These are phyloP conservation scores for Rutidosis leptorrhynchoides DNA, from an alignment of 129 eudicot species.

Conservation along the genomic window DNA sequence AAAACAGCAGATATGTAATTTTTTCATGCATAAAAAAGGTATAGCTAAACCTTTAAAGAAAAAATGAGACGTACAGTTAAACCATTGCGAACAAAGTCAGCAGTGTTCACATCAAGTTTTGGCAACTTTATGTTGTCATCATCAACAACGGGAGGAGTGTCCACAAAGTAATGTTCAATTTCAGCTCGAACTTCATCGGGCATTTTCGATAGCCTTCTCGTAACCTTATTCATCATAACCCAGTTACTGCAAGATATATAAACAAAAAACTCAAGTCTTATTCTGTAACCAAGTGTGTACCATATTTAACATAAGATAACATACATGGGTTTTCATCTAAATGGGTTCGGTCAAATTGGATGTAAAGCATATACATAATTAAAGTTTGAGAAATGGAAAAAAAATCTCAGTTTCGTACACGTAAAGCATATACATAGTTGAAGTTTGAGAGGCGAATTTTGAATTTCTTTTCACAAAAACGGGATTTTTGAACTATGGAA, in stretches of 20 bases:
- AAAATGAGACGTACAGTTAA: conserved; percentile 60
- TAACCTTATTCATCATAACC: conserved; percentile 97
- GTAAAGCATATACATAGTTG: neutral
- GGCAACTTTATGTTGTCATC: conserved; percentile 78
- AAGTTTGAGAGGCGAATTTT: neutral
- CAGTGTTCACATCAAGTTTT: conserved; percentile 77
- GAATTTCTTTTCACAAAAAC: neutral
- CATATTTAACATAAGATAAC: conserved; percentile 3
- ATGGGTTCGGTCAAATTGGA: neutral
- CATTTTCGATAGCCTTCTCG: conserved; percentile 78
- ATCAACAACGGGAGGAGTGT: conserved; percentile 78
- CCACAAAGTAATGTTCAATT: conserved; percentile 68
- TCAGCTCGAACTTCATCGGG: conserved; percentile 97
- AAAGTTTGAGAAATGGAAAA: neutral
- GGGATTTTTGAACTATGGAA: neutral
- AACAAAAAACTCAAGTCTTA: neutral
- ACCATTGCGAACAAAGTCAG: conserved; percentile 65
- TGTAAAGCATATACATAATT: neutral
- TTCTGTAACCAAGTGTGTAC: neutral
- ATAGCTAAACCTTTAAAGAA: neutral
- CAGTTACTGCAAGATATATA: conserved; percentile 51
- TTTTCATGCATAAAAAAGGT: neutral
- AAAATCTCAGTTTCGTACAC: too few relatives aligned
- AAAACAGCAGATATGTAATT: too few relatives aligned
- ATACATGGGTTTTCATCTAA: neutral